These are phyloP conservation scores for Pythium utonaiense DNA, from an alignment of 352 stramenopile genomes.

Conservation along the genomic window DNA sequence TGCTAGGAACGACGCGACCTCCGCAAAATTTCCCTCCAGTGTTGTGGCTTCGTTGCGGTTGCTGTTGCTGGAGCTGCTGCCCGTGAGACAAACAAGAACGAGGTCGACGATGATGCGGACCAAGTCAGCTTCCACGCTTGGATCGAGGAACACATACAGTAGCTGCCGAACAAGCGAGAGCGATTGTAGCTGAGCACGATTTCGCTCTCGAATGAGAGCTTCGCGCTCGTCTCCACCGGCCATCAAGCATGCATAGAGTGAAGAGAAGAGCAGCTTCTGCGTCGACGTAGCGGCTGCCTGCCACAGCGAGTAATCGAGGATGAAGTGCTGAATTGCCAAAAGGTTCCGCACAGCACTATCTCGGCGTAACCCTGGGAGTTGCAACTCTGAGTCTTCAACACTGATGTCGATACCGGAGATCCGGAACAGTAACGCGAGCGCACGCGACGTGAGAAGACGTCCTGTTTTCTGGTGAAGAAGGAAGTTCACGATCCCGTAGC, in stretches of 20 bases:
- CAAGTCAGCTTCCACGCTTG: conserved; percentile 41
- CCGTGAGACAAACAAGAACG: conserved; percentile 64
- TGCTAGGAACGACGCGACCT: conserved; percentile 59
- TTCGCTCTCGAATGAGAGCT: conserved; percentile 36
- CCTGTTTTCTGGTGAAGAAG: conserved; percentile 56
- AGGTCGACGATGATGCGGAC: conserved; percentile 62
- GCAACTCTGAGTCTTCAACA: neutral
- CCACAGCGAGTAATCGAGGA: conserved; percentile 73
- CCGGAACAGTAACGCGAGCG: conserved; percentile 41
- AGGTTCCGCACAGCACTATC: conserved; percentile 59
- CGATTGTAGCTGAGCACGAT: conserved; percentile 57
- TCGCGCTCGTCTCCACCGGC: conserved; percentile 34
- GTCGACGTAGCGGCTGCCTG: conserved; percentile 35
- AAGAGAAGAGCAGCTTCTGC: conserved; percentile 54
- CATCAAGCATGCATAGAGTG: conserved; percentile 60
- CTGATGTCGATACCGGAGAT: conserved; percentile 55
- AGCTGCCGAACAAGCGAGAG: conserved; percentile 63
- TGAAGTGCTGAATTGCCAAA: conserved; percentile 64
- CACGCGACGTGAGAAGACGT: conserved; percentile 29
- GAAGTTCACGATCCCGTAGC: conserved; percentile 68
- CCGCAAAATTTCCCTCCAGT: conserved; percentile 60
- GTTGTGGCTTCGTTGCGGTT: conserved; percentile 28
- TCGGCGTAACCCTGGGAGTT: neutral
- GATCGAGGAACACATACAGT: conserved; percentile 65
- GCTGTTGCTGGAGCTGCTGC: conserved; percentile 27